Conservation (phyloP, 805 yeast genomes). For the Spathaspora hagerdaliae region DNA sequence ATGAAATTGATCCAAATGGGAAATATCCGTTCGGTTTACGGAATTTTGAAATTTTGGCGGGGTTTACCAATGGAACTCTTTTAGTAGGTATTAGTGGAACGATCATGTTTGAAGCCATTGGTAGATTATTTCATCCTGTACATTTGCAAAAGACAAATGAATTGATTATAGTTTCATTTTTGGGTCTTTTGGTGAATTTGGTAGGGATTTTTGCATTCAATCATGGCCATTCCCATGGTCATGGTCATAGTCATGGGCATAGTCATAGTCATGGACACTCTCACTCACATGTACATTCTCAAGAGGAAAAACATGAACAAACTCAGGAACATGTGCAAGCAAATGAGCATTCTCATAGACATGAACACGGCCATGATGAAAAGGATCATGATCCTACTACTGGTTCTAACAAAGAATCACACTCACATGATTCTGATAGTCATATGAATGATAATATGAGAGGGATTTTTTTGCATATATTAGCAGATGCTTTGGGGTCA, state of each 20-base stretch:
- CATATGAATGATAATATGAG: conserved; percentile 68
- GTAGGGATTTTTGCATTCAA: conserved; percentile 94
- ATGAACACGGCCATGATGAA: conserved; percentile 16
- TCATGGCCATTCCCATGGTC: conserved; percentile 41
- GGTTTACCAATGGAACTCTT: conserved; percentile 90
- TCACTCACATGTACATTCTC: conserved; percentile 13
- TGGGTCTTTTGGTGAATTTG: conserved; percentile 84
- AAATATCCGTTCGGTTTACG: conserved; percentile 82
- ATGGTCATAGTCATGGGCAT: conserved; percentile 33
- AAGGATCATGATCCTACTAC: conserved; percentile 8
- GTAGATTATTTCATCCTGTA: conserved; percentile 76
- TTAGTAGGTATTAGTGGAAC: conserved; percentile 86
- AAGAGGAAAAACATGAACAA: conserved; percentile 13
- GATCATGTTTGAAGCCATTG: conserved; percentile 80
- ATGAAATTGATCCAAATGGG: conserved; percentile 47
- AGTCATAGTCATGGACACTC: conserved; percentile 30
- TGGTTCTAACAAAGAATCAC: conserved; percentile 4
- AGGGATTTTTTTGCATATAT: conserved; percentile 88
- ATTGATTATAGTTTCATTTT: conserved; percentile 72
- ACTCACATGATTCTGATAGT: conserved; percentile 1
- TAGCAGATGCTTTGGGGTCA: conserved; percentile 96
- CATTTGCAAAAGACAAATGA: conserved; percentile 76
- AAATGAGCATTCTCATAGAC: conserved; percentile 20
- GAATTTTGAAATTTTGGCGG: conserved; percentile 87
- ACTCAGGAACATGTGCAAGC: conserved; percentile 40